phyloP scores from a whole-genome alignment of 352 stramenopile genomes.

The Blastocystis sp. region DNA sequence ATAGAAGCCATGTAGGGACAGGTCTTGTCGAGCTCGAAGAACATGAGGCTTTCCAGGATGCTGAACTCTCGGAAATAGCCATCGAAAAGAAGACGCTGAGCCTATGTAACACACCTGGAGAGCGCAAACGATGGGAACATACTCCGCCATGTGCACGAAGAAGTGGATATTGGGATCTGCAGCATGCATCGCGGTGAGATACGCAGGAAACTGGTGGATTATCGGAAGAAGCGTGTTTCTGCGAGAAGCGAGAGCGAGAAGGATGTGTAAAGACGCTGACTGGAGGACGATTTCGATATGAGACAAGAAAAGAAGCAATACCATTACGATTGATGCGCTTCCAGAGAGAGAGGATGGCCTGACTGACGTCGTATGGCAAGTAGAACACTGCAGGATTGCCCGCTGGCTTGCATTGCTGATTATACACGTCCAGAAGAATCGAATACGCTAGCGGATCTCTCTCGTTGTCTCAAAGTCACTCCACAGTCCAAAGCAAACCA shows the following conservation, averaged over 20 bases:
- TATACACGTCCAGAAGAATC: constrained; percentile 39
- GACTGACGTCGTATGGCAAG: background rate
- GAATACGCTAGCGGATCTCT: constrained; percentile 12
- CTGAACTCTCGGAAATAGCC: constrained; percentile 37
- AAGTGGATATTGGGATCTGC: background rate
- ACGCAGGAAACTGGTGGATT: background rate
- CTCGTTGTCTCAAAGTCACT: background rate
- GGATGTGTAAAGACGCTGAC: background rate
- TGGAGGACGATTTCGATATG: constrained; percentile 13
- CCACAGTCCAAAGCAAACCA: background rate
- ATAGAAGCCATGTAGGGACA: background rate
- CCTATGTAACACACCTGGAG: background rate
- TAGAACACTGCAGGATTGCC: background rate
- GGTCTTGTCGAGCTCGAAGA: background rate
- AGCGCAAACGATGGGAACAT: background rate
- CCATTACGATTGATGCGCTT: background rate
- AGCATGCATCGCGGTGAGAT: background rate
- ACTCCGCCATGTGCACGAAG: background rate
- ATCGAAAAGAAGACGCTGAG: constrained; percentile 23
- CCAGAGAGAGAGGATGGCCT: background rate
- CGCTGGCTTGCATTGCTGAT: background rate
- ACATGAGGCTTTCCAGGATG: background rate
- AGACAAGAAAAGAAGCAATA: background rate
- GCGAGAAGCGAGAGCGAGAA: background rate
- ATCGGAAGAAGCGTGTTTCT: background rate